Percentiles rank a stretch among this genome's conserved stretches.
Evolutionary conservation across 805 yeast genomes (phyloP).

Genomic region (Maudiozyma turicensis): DNA sequence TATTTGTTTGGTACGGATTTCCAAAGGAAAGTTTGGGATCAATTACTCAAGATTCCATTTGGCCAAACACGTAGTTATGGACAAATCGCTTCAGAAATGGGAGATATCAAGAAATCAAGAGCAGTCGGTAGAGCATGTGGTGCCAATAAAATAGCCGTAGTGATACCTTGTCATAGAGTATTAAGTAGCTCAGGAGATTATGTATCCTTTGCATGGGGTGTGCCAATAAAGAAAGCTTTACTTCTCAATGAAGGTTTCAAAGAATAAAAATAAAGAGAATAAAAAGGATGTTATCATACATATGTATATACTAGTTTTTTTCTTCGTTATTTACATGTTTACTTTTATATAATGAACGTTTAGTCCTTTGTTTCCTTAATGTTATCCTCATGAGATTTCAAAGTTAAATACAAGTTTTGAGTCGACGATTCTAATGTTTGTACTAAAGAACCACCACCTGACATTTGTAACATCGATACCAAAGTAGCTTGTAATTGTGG

Average conservation of each 20-base stretch:
- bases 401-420: conserved; percentile 58
- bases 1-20: conserved; percentile 33
- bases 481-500: conserved; percentile 71
- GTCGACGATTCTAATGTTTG: conserved; percentile 67
- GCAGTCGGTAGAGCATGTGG: conserved; percentile 36
- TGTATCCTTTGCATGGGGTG: conserved; percentile 35
- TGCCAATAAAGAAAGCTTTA: conserved; percentile 25
- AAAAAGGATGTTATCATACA: neutral
- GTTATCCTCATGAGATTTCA: conserved; percentile 52
- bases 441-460: conserved; percentile 86
- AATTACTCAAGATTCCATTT: conserved; percentile 20
- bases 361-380: conserved; percentile 1
- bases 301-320: neutral
- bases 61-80: conserved; percentile 30
- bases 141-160: conserved; percentile 31
- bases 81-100: conserved; percentile 27
- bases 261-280: neutral
- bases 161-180: conserved; percentile 39
- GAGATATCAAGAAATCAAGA: conserved; percentile 25
- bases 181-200: conserved; percentile 25
- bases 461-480: conserved; percentile 69
- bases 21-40: conserved; percentile 33
- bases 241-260: conserved; percentile 6
- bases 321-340: neutral
- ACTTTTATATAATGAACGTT: neutral